Base-by-base conservation (phyloP, 257 asterid species). In the Cordia subcordata region DNA sequence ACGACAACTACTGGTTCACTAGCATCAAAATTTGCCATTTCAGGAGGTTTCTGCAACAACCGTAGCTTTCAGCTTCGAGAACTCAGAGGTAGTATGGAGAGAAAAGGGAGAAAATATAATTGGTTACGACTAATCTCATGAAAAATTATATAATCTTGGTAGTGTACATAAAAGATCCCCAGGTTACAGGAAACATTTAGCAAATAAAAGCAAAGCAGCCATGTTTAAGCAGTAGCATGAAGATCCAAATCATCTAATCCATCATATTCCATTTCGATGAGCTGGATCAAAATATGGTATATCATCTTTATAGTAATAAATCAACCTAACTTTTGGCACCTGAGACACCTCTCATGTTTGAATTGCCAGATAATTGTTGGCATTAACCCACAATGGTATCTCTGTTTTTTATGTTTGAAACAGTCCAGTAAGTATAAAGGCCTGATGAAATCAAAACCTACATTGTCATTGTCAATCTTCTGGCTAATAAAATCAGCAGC, bases 1-100 rank as follows among this genome's bases (percentile, higher is more conserved):
- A 92, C 86, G 58, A 92, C 86, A 62, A 92, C 96, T 62, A 92
- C 86, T 40, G 99, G 99, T 55, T 88, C 99, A 5, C 84, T 81
- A 68, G 83, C 94, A 59, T 80, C 87, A 51, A 82, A 84, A 79
- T 88, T 86, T 45, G 72, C 78, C 23, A 72, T 61, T 14, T 82
- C 85, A 59, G 80, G 85, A 65, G 71, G 49, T 77, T 81, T 76
- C 99, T 92, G 94, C 35, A 13, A 70, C 60, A 53, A 63, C 37
- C 61, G 66, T 63, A 39, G 62, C 38, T 47, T 61, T 68, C 68
- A 70, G 75, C 56, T 20, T 64, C 55, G 65, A 23, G 53, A 68
- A 72, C 74, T 32, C 23, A 14, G 55, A 23, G 49, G 14, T 13
- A 49, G 54, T n/a, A 16, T 13, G 50, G 16, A 5, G 5, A 11